These are phyloP conservation scores for Colletotrichum sp. DNA, from an alignment of 2,329 filamentous ascomycete genomes.

Conservation along the genomic window DNA sequence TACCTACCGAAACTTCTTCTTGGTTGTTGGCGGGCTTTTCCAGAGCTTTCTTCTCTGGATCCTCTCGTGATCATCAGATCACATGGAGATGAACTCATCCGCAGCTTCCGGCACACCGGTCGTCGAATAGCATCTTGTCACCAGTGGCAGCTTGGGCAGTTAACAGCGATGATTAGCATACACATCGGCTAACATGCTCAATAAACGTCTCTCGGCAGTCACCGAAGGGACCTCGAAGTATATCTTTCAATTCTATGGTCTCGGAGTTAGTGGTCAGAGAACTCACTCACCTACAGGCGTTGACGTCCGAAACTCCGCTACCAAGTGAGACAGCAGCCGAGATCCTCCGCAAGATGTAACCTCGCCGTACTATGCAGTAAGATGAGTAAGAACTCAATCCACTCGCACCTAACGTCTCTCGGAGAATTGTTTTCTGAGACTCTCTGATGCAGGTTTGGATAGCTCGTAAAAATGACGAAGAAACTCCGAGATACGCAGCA, in stretches of 20 bases:
- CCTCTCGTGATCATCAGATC: slow-evolving; percentile 2
- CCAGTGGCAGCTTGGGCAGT: not conserved
- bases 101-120: not conserved
- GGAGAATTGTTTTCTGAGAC: not conserved
- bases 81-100: slow-evolving; percentile 5
- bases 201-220: not conserved
- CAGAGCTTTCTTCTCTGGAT: not conserved
- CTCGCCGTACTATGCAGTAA: not conserved
- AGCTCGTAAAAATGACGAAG: not conserved
- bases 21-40: not conserved
- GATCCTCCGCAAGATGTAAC: not conserved
- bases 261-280: not conserved
- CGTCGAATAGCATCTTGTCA: not conserved
- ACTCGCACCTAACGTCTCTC: not conserved
- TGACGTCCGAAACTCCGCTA: not conserved
- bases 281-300: not conserved
- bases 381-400: not conserved
- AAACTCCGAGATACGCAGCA: not conserved
- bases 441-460: not conserved
- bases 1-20: not conserved
- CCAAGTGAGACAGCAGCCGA: not conserved
- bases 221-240: not conserved
- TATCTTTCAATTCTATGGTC: not conserved
- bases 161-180: not conserved
- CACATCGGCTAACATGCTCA: not conserved